Evolutionary conservation across 192 early-diverging fungal genomes (phyloP).

Genomic region (Chytriomyces confervae): DNA sequence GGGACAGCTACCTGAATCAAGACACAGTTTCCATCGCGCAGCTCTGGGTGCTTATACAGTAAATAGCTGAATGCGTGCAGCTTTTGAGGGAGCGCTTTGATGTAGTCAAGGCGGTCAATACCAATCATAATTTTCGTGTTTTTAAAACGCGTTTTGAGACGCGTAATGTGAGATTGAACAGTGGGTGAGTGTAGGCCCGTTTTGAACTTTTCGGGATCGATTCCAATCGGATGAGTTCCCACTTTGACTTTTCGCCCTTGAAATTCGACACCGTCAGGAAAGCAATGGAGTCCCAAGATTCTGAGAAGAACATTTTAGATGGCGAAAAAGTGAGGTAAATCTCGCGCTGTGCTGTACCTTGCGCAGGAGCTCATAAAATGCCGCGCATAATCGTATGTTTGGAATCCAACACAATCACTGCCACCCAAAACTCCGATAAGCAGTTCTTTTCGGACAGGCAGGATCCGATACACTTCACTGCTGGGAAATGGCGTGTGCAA

Average conservation of each 20-base stretch:
- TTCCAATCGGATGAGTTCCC: slow-evolving; percentile 99
- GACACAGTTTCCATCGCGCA: slow-evolving; percentile 89
- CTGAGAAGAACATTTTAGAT: neutral
- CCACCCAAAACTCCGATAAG: slow-evolving; percentile 83
- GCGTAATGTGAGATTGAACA: slow-evolving; percentile 58
- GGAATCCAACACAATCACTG: slow-evolving; percentile 93
- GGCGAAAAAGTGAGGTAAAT: neutral
- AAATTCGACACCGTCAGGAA: slow-evolving; percentile 92
- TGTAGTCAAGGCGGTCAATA: slow-evolving; percentile 98
- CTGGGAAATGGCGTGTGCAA: slow-evolving; percentile 97
- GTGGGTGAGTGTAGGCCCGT: neutral
- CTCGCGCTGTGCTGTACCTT: slow-evolving; percentile 43
- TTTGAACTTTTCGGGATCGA: slow-evolving; percentile 91
- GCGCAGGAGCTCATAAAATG: slow-evolving; percentile 98
- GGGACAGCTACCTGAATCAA: slow-evolving; percentile 98
- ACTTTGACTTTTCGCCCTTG: slow-evolving; percentile 94
- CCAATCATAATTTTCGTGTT: slow-evolving; percentile 92
- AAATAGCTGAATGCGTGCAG: slow-evolving; percentile 95
- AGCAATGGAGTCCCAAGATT: slow-evolving; percentile 90
- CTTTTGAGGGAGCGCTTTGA: slow-evolving; percentile 99
- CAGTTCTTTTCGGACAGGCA: slow-evolving; percentile 75
- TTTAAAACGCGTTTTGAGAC: slow-evolving; percentile 83
- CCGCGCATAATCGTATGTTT: slow-evolving; percentile 98
- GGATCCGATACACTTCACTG: slow-evolving; percentile 90
- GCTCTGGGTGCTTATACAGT: slow-evolving; percentile 81